Evolutionary conservation across 805 yeast species (phyloP).

Genomic region (Pichia thaimueangensis): DNA sequence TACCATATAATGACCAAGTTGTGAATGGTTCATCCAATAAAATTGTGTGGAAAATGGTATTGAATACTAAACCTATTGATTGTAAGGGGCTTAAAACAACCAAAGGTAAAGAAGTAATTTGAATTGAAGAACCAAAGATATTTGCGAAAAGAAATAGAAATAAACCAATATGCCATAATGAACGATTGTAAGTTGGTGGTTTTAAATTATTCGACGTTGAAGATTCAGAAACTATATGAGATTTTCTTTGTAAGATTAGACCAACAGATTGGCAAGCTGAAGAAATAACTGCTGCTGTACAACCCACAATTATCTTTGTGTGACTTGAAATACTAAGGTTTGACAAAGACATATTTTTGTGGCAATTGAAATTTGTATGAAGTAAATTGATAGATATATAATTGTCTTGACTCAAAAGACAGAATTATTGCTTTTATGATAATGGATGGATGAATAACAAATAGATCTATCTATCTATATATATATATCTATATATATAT

Average conservation of each 20-base stretch:
- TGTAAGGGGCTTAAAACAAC: constrained; percentile 77
- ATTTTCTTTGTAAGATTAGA: constrained; percentile 71
- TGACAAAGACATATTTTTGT: no score
- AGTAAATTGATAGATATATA: no score
- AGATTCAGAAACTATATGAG: constrained; percentile 46
- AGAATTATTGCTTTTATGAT: no score
- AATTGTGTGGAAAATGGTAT: constrained; percentile 63
- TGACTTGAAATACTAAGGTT: no score
- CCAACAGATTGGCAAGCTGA: constrained; percentile 80
- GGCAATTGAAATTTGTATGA: no score
- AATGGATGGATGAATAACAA: no score
- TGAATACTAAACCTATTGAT: constrained; percentile 83
- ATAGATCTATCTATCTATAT: no score
- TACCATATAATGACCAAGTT: constrained; percentile 50
- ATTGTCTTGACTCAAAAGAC: no score
- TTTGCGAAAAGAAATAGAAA: constrained; percentile 65
- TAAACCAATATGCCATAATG: constrained; percentile 74
- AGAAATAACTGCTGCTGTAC: constrained; percentile 64
- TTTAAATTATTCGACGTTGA: constrained; percentile 15
- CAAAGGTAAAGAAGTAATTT: constrained; percentile 76
- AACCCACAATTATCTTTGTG: constrained; percentile 49
- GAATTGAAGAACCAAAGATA: constrained; percentile 74
- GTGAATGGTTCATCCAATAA: constrained; percentile 67
- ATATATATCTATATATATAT: no score
- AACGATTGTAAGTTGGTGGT: constrained; percentile 34